Base-by-base conservation (phyloP, 768 basidiomycete genomes). In the Kwoniella heveanensis region DNA sequence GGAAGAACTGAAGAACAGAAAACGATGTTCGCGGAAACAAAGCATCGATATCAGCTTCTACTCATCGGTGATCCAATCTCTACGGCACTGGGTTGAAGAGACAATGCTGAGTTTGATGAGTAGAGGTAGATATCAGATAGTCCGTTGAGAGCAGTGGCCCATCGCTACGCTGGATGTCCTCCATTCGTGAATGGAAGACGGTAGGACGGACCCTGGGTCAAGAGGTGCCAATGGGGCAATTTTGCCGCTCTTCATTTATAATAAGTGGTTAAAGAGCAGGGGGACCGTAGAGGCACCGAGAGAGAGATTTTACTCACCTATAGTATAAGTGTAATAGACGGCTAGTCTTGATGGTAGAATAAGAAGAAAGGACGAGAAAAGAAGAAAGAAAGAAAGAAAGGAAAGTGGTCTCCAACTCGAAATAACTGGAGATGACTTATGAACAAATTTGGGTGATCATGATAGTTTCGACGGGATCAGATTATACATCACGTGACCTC, bases 211-310 rank as follows among this genome's bases (percentile, higher is more conserved):
- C 71, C 73, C 73, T 75, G 73, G 73, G 73, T 75, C 73, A 75
- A 75, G 73, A 75, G 73, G 73, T 75, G 73, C 73, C 73, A 75
- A 72, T 72, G 71, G 73, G 71, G 73, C 67, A 74, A 49, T 62
- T 62, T 53, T 70, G 67, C 73, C 71, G 69, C 73, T 75, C 73
- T 75, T 75, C 73, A 75, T 65, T 70, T 68, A 64, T 65, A 32
- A 17, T 22, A 47, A 32, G 52, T 21, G 56, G 32, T 49, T n/a
- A 21, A 32, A 17, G 36, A 25, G 53, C n/a, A n/a, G 32, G 53
- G 19, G 25, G 50, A 30, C 17, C 27, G 50, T n/a, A n/a, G n/a
- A n/a, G n/a, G n/a, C n/a, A n/a, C n/a, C n/a, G n/a, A n/a, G n/a
- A n/a, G n/a, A n/a, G n/a, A n/a, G n/a, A n/a, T n/a, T n/a, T n/a